Evolutionary conservation across 352 stramenopile genomes (phyloP).

Genomic region (Pythium scleroteichum): DNA sequence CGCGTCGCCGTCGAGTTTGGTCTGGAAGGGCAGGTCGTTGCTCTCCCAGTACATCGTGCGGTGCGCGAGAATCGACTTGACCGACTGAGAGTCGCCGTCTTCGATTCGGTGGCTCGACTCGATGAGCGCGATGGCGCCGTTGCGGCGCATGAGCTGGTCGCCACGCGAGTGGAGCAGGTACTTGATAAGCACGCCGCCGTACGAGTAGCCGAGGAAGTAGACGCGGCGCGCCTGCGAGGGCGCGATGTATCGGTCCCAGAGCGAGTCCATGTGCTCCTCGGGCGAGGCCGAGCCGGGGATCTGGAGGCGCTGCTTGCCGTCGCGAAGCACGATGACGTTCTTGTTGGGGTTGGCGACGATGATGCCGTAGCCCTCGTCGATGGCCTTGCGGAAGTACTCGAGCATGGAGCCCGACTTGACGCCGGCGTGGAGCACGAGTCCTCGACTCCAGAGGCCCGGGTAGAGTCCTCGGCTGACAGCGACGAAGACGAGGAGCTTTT

Average conservation of each 20-base stretch:
- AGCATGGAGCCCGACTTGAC: slow-evolving; percentile 88
- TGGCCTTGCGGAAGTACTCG: slow-evolving; percentile 86
- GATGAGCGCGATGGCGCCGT: slow-evolving; percentile 84
- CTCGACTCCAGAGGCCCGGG: slow-evolving; percentile 84
- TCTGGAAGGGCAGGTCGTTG: slow-evolving; percentile 79
- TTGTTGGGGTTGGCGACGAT: slow-evolving; percentile 90
- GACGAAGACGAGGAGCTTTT: slow-evolving; percentile 86
- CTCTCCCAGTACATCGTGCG: slow-evolving; percentile 91
- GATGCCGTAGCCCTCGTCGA: slow-evolving; percentile 84
- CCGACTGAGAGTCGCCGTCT: slow-evolving; percentile 82
- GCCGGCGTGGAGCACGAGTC: slow-evolving; percentile 81
- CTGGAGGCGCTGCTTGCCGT: slow-evolving; percentile 78
- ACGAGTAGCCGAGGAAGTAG: slow-evolving; percentile 89
- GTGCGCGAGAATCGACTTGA: slow-evolving; percentile 85
- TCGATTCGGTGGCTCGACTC: slow-evolving; percentile 87
- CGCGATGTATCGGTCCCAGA: slow-evolving; percentile 85
- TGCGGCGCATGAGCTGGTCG: slow-evolving; percentile 84
- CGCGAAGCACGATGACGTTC: slow-evolving; percentile 82
- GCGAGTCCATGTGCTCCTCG: slow-evolving; percentile 87
- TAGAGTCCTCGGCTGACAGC: slow-evolving; percentile 79
- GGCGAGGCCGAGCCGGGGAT: slow-evolving; percentile 84
- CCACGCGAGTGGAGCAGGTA: slow-evolving; percentile 86
- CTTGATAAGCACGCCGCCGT: slow-evolving; percentile 88
- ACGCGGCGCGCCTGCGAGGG: slow-evolving; percentile 58
- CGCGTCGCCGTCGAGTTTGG: slow-evolving; percentile 71